A percentile compares a stretch with the other conserved stretches of the same genome.
These are phyloP conservation scores for Solanum raphanifolium DNA, from an alignment of 257 asterid species.

Conservation along the genomic window DNA sequence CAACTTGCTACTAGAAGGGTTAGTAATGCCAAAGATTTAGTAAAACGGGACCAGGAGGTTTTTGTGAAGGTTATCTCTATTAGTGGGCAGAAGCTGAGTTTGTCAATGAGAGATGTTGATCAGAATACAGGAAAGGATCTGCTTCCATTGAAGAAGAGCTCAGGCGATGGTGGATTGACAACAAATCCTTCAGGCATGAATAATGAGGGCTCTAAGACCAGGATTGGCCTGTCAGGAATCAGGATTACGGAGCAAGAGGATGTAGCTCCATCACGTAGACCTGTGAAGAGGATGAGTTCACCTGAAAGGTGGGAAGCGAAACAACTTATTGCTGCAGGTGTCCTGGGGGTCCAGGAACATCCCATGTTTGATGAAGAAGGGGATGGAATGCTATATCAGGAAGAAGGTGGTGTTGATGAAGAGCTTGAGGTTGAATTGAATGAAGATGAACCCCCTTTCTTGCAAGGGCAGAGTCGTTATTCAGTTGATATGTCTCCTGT, in stretches of 20 bases:
- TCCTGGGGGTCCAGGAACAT: conserved; percentile 60
- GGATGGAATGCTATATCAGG: conserved; percentile 76
- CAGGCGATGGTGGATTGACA: conserved; percentile 33
- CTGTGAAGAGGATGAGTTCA: conserved; percentile 84
- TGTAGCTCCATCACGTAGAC: conserved; percentile 65
- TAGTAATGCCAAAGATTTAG: conserved; percentile 75
- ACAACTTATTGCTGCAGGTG: conserved; percentile 83
- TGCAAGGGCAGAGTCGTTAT: conserved; percentile 81
- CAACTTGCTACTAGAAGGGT: conserved; percentile 82
- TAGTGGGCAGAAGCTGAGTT: conserved; percentile 72
- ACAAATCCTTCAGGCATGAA: conserved; percentile 42
- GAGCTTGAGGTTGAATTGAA: conserved; percentile 89
- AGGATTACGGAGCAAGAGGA: conserved; percentile 50
- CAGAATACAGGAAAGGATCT: conserved; percentile 78
- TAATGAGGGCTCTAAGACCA: conserved; percentile 43
- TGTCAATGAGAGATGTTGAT: conserved; percentile 94
- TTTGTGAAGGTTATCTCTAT: conserved; percentile 75
- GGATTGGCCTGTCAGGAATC: conserved; percentile 79
- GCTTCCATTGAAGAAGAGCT: conserved; percentile 69
- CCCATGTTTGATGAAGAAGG: conserved; percentile 81
- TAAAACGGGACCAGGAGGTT: conserved; percentile 87
- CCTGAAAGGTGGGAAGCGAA: conserved; percentile 96
- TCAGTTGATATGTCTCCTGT: conserved; percentile 89
- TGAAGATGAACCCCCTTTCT: conserved; percentile 83
- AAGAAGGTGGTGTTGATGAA: conserved; percentile 86